Evolutionary conservation across 805 yeast genomes (phyloP).

Genomic region (Metschnikowia baotianmanensis): DNA sequence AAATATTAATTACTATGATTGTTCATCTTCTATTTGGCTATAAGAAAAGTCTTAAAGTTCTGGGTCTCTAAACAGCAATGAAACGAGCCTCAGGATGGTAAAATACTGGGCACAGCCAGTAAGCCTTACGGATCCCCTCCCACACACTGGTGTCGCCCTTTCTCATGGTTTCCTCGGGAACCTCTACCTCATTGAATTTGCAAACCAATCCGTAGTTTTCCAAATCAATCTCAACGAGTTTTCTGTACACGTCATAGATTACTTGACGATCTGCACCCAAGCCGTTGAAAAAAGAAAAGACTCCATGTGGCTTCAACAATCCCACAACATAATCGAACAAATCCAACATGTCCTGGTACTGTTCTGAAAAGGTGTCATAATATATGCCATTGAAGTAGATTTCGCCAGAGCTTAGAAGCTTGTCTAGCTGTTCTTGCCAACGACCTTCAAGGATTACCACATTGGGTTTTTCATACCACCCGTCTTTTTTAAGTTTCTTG

Average conservation of each 20-base stretch:
- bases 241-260: slow-evolving; percentile 68
- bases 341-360: slow-evolving; percentile 83
- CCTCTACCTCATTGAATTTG: slow-evolving; percentile 47
- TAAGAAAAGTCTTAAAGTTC: not conserved
- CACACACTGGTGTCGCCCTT: slow-evolving; percentile 44
- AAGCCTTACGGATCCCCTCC: slow-evolving; percentile 60
- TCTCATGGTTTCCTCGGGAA: slow-evolving; percentile 39
- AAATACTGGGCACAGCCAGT: slow-evolving; percentile 67
- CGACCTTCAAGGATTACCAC: slow-evolving; percentile 82
- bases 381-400: slow-evolving; percentile 87
- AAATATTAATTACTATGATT: too few species aligned
- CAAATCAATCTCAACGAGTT: slow-evolving; percentile 77
- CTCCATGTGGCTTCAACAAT: slow-evolving; percentile 74
- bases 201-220: slow-evolving; percentile 73
- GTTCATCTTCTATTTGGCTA: too few species aligned
- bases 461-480: slow-evolving; percentile 75
- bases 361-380: slow-evolving; percentile 92
- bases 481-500: slow-evolving; percentile 60
- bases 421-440: slow-evolving; percentile 84
- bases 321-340: slow-evolving; percentile 82
- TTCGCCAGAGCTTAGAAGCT: slow-evolving; percentile 56
- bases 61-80: slow-evolving; percentile 20
- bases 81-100: slow-evolving; percentile 64
- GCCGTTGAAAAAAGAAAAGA: slow-evolving; percentile 90
- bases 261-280: slow-evolving; percentile 49